Conservation (phyloP, 129 eudicot species). For the Kitagawia praeruptora region DNA sequence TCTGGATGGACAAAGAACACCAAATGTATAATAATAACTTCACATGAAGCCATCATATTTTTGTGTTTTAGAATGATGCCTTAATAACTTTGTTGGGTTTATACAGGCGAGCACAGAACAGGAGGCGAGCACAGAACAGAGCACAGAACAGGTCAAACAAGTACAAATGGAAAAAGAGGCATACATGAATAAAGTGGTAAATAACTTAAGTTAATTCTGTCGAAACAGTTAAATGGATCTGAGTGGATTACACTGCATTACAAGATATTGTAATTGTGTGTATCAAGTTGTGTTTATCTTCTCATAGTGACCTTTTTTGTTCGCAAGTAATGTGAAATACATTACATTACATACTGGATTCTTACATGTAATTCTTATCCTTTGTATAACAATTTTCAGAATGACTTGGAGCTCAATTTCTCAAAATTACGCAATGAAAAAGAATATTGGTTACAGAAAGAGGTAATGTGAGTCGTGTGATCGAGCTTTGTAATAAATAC, state of each 20-base stretch:
- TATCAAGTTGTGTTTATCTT: not conserved
- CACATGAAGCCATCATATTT: not conserved
- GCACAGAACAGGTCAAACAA: slow-evolving; percentile 37
- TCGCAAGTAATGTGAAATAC: not conserved
- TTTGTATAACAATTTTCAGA: slow-evolving; percentile 28
- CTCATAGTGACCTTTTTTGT: not conserved
- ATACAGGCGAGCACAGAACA: too few species aligned
- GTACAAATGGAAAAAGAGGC: slow-evolving; percentile 38
- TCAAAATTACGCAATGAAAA: slow-evolving; percentile 49
- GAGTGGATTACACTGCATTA: not conserved
- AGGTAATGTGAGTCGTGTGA: slow-evolving; percentile 37
- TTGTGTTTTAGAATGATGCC: too few species aligned
- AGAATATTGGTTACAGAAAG: slow-evolving; percentile 54
- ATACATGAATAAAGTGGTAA: slow-evolving; percentile 47
- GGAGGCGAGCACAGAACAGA: too few species aligned
- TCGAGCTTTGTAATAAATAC: not conserved
- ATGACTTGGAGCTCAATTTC: slow-evolving; percentile 34
- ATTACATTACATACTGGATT: not conserved
- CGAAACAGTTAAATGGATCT: not conserved
- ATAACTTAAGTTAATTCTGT: too few species aligned
- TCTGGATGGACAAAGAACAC: slow-evolving; percentile 41
- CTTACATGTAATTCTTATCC: not conserved
- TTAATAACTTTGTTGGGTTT: not conserved
- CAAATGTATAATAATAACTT: not conserved
- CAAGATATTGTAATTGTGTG: slow-evolving; percentile 1